These are phyloP conservation scores for Penicillium sp. DNA, from an alignment of 2,329 filamentous ascomycete species.

Conservation along the genomic window DNA sequence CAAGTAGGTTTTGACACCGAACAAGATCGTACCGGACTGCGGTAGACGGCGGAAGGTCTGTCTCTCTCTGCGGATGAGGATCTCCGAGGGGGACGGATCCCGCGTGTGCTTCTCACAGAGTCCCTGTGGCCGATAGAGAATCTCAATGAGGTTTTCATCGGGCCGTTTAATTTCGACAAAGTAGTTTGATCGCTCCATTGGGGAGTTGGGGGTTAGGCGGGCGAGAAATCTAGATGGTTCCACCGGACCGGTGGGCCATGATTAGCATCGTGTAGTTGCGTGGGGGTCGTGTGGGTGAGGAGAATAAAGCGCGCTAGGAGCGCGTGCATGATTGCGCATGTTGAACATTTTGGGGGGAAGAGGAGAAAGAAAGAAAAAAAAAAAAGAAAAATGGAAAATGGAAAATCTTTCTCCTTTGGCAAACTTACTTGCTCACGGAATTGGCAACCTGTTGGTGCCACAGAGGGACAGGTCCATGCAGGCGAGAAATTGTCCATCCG, in stretches of 20 bases:
- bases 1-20: conserved; percentile 46
- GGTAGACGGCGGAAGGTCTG: conserved; percentile 47
- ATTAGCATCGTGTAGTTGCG: not conserved
- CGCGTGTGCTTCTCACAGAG: conserved; percentile 34
- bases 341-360: too few species aligned
- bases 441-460: conserved; percentile 46
- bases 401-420: too few species aligned
- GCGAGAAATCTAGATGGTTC: conserved; percentile 37
- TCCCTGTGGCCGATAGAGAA: conserved; percentile 42
- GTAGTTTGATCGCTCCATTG: conserved; percentile 47
- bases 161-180: conserved; percentile 46
- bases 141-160: conserved; percentile 33
- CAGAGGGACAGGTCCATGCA: conserved; percentile 44
- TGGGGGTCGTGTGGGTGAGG: too few species aligned
- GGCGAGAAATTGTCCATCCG: conserved; percentile 43
- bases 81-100: conserved; percentile 33
- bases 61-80: conserved; percentile 45
- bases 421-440: conserved; percentile 38
- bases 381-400: too few species aligned
- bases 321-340: not conserved
- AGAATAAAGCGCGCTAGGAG: not conserved
- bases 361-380: too few species aligned
- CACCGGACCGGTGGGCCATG: conserved; percentile 1
- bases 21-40: conserved; percentile 42
- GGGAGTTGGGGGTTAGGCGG: conserved; percentile 38